Conservation (phyloP, 768 basidiomycete genomes). For the Suillus fuscotomentosus region DNA sequence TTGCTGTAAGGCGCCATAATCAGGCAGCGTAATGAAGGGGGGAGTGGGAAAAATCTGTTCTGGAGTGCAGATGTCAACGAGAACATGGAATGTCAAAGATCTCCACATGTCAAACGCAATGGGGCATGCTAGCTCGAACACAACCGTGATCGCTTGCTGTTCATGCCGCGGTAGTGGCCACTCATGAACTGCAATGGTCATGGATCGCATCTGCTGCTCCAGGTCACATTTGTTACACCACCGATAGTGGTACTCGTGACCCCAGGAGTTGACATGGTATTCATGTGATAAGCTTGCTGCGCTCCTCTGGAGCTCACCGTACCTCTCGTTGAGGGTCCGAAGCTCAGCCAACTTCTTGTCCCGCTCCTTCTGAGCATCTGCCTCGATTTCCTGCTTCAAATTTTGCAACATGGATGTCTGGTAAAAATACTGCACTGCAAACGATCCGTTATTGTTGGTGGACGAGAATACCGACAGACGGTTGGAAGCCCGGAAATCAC, state of each 20-base stretch:
- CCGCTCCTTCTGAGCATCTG: constrained; percentile 20
- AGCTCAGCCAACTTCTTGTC: constrained; percentile 18
- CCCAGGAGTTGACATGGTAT: neutral
- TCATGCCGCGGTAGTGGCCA: constrained; percentile 42
- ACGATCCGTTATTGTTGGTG: constrained; percentile 14
- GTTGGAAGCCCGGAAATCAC: constrained; percentile 20
- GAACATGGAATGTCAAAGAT: constrained; percentile 36
- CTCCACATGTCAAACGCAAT: constrained; percentile 44
- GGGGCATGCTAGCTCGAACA: constrained; percentile 46
- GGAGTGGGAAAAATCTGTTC: neutral
- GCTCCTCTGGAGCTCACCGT: neutral
- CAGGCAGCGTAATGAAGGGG: constrained; percentile 15
- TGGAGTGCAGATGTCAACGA: constrained; percentile 35
- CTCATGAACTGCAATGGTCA: constrained; percentile 40
- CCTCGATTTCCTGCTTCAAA: constrained; percentile 31
- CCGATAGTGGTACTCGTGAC: neutral
- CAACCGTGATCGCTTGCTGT: constrained; percentile 24
- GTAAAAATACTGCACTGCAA: constrained; percentile 37
- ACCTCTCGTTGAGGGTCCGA: constrained; percentile 15
- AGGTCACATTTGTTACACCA: constrained; percentile 31
- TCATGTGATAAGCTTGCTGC: neutral
- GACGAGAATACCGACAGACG: constrained; percentile 35
- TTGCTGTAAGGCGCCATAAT: constrained; percentile 11
- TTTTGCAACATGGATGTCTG: constrained; percentile 18
- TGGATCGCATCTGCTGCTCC: constrained; percentile 9